Evolutionary conservation across 2,329 filamentous ascomycete species (phyloP).

Genomic region (Sporothrix protearum): DNA sequence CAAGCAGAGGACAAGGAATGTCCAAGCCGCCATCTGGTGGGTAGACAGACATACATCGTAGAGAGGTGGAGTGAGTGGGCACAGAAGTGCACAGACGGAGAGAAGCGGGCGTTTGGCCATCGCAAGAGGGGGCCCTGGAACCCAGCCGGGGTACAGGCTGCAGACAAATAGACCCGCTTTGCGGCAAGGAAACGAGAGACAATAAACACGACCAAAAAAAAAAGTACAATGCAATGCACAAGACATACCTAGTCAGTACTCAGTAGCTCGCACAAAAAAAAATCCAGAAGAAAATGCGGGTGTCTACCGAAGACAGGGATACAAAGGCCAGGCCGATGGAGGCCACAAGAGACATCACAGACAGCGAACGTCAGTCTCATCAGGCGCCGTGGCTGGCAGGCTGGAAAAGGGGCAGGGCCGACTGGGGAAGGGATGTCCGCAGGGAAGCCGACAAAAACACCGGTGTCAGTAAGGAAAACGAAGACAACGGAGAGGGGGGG

Average conservation of each 20-base stretch:
- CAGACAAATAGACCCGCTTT: slow-evolving; percentile 5
- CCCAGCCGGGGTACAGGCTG: slow-evolving; percentile 9
- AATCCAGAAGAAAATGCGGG: slow-evolving; percentile 17
- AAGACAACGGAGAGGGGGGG: no score
- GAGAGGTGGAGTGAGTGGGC: not conserved
- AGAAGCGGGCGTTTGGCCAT: slow-evolving; percentile 2
- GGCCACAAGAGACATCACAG: not conserved
- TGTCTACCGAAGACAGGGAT: slow-evolving; percentile 8
- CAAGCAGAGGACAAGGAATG: not conserved
- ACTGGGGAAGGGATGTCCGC: not conserved
- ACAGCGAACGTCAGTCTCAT: not conserved
- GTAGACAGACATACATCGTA: not conserved
- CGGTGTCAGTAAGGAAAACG: not conserved
- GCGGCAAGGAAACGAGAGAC: slow-evolving; percentile 16
- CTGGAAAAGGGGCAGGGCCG: slow-evolving; percentile 17
- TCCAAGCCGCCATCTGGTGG: not conserved
- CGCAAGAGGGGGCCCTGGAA: slow-evolving; percentile 1
- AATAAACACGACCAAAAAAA: not conserved
- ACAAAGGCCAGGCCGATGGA: not conserved
- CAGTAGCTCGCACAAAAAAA: slow-evolving; percentile 6
- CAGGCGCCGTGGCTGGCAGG: slow-evolving; percentile 15
- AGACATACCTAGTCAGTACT: not conserved
- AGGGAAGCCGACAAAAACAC: slow-evolving; percentile 18
- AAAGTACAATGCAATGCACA: not conserved
- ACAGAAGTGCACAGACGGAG: slow-evolving; percentile 15